phyloP scores from a whole-genome alignment of 2,329 filamentous ascomycete species.

The Colletotrichum aenigma region DNA sequence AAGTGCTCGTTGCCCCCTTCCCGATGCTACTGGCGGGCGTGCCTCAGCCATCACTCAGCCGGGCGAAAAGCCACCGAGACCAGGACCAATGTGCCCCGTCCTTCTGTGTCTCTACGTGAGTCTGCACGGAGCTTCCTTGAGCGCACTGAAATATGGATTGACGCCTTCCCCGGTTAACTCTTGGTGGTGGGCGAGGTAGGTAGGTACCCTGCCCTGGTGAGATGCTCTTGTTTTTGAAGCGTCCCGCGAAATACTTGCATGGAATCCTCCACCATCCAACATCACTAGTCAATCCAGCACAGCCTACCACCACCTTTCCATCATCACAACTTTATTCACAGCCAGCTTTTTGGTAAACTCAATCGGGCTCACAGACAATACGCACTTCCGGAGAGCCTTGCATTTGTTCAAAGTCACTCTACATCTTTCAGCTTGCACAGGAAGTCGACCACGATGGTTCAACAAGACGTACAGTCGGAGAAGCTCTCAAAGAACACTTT shows the following conservation, averaged over 20 bases:
- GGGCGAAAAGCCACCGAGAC: background rate
- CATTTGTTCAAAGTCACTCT: background rate
- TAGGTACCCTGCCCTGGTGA: background rate
- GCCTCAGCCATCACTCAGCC: background rate
- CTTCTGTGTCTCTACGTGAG: background rate
- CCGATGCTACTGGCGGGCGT: background rate
- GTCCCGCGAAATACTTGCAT: background rate
- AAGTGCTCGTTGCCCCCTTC: background rate
- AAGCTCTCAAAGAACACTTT: background rate
- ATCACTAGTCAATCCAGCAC: background rate
- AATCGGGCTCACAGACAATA: background rate
- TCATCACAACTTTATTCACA: background rate
- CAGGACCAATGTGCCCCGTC: background rate
- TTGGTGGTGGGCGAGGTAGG: background rate
- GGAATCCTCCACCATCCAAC: background rate
- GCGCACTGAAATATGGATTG: background rate
- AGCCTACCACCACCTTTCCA: background rate
- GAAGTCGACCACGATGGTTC: background rate
- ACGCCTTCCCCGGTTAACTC: background rate
- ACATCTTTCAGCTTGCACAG: background rate
- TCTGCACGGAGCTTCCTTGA: background rate
- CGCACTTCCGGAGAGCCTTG: background rate
- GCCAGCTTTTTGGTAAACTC: background rate
- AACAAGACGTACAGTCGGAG: background rate
- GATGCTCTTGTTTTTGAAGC: background rate